Evolutionary conservation across 2,329 filamentous ascomycete species (phyloP).

Genomic region (Trichophyton equinum): DNA sequence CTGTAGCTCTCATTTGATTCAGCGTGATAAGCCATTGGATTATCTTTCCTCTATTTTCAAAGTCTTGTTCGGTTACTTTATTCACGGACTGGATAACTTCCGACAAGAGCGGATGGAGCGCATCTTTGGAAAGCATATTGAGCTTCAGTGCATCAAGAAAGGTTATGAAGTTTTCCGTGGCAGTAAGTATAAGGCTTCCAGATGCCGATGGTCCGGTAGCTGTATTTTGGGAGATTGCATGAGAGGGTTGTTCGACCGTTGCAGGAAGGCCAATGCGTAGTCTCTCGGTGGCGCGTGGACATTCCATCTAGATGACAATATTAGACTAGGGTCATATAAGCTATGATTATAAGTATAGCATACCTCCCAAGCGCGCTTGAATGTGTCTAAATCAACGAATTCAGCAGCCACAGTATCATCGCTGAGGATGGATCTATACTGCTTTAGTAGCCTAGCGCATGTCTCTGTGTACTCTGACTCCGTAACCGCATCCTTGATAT

Average conservation of each 20-base stretch:
- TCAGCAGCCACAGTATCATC: slow-evolving; percentile 83
- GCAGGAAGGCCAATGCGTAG: slow-evolving; percentile 86
- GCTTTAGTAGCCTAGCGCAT: slow-evolving; percentile 82
- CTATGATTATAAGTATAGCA: slow-evolving; percentile 24
- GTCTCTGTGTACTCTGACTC: slow-evolving; percentile 93
- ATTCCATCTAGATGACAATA: slow-evolving; percentile 57
- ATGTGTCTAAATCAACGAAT: slow-evolving; percentile 78
- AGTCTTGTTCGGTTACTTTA: slow-evolving; percentile 88
- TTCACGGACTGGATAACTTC: slow-evolving; percentile 97
- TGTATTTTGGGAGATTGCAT: slow-evolving; percentile 30
- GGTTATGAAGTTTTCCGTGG: slow-evolving; percentile 97
- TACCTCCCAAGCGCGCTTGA: slow-evolving; percentile 87
- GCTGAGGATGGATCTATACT: slow-evolving; percentile 88
- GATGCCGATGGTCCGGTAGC: slow-evolving; percentile 28
- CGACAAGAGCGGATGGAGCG: slow-evolving; percentile 84
- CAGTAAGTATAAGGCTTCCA: slow-evolving; percentile 65
- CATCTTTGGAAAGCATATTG: slow-evolving; percentile 85
- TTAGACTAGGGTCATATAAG: background rate
- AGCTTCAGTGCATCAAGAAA: slow-evolving; percentile 91
- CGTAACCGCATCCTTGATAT: slow-evolving; percentile 84
- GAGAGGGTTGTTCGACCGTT: slow-evolving; percentile 53
- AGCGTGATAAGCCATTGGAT: slow-evolving; percentile 95
- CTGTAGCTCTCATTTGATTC: slow-evolving; percentile 94
- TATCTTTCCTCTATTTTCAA: slow-evolving; percentile 91
- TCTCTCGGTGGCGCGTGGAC: slow-evolving; percentile 83